Evolutionary conservation across 495 filamentous ascomycete genomes (phyloP).

Genomic region (Daldinia grandis): DNA sequence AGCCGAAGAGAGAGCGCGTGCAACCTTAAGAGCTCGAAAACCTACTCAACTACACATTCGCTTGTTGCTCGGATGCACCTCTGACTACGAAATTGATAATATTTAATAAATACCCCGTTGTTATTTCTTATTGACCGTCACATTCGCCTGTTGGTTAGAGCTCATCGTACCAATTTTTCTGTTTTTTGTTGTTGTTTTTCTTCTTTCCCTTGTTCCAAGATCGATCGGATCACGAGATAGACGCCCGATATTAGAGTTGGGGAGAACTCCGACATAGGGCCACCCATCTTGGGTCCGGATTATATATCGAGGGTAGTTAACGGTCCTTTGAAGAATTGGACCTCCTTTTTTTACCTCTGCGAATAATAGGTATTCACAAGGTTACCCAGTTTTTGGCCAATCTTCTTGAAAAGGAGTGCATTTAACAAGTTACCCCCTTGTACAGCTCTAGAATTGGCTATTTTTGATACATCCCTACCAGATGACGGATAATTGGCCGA

Average conservation of each 20-base stretch:
- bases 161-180: background rate
- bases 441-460: background rate
- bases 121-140: slow-evolving; percentile 21
- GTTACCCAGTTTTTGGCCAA: background rate
- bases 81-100: slow-evolving; percentile 26
- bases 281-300: background rate
- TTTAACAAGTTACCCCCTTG: background rate
- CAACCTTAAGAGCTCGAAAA: background rate
- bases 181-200: background rate
- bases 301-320: background rate
- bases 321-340: background rate
- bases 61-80: slow-evolving; percentile 6
- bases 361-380: background rate
- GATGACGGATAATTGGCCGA: slow-evolving; percentile 19
- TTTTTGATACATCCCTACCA: background rate
- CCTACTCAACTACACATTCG: slow-evolving; percentile 7
- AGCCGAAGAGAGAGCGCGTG: background rate
- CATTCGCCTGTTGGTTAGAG: slow-evolving; percentile 17
- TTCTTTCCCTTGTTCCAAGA: background rate
- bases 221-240: background rate
- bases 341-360: background rate
- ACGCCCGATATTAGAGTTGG: slow-evolving; percentile 13
- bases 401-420: background rate
- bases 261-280: background rate
- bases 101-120: slow-evolving; percentile 25